These are phyloP conservation scores for Agrocybe pediades DNA, from an alignment of 768 basidiomycete genomes.

Conservation along the genomic window DNA sequence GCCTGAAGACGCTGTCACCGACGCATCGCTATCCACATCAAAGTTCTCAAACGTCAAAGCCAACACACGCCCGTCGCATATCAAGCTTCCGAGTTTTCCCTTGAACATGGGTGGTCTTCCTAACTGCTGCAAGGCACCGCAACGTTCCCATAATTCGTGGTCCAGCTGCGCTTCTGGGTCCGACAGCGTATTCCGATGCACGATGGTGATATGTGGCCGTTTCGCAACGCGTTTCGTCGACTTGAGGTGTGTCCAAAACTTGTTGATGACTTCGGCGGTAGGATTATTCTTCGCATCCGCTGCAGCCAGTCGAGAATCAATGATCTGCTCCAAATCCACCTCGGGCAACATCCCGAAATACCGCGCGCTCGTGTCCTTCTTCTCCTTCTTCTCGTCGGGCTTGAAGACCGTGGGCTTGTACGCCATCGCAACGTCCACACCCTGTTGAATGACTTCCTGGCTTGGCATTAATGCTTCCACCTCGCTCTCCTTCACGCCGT, in stretches of 20 bases:
- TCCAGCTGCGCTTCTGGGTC: slow-evolving; percentile 13
- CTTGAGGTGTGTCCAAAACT: slow-evolving; percentile 54
- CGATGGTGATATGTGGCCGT: slow-evolving; percentile 85
- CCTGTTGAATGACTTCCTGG: slow-evolving; percentile 58
- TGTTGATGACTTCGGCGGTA: slow-evolving; percentile 22
- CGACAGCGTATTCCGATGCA: slow-evolving; percentile 56
- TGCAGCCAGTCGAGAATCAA: slow-evolving; percentile 43
- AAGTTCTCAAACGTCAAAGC: slow-evolving; percentile 72
- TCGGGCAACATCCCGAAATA: slow-evolving; percentile 86
- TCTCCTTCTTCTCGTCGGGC: slow-evolving; percentile 30
- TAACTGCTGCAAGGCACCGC: slow-evolving; percentile 40
- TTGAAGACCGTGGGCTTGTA: slow-evolving; percentile 34
- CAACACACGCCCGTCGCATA: slow-evolving; percentile 85
- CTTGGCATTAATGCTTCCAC: slow-evolving; percentile 35
- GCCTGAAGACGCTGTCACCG: slow-evolving; percentile 25
- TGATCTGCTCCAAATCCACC: slow-evolving; percentile 53
- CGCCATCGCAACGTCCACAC: slow-evolving; percentile 43
- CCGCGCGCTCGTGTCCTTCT: slow-evolving; percentile 38
- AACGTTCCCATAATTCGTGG: slow-evolving; percentile 47
- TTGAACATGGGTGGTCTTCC: slow-evolving; percentile 53
- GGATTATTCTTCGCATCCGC: slow-evolving; percentile 25
- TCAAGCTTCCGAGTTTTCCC: slow-evolving; percentile 58
- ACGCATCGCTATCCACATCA: slow-evolving; percentile 22
- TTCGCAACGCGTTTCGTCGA: slow-evolving; percentile 46
- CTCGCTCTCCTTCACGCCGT: slow-evolving; percentile 30